Evolutionary conservation across 352 stramenopile genomes (phyloP), one percentile per base, ranked within the genome.

Genomic region (Thalassiosira delicatula): DNA sequence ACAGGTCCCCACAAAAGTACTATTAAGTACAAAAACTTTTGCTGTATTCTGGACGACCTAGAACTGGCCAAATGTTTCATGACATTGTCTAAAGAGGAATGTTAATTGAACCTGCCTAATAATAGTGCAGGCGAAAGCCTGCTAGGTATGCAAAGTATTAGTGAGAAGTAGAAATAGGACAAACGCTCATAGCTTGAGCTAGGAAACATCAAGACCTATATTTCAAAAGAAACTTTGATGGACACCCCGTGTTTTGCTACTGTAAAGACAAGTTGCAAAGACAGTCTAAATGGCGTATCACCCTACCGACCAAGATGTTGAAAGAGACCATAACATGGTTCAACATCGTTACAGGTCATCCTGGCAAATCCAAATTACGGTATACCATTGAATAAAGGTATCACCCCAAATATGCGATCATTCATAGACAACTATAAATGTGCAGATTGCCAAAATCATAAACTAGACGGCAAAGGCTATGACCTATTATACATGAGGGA

Each of bases 321-420:
- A 40, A 21, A 21, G 27, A 65, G 19, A 65, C 27, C 3, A 46
- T 40, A 19, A 44, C 40, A 56, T 87, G 62, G 56, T 86, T 78
- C 56, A 80, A 90, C 54, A 21, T 69, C 25, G 68, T 67, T 2
- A 53, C 84, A 33, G 59, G 71, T 37, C 81, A 88, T 57, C 63
- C 72, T 54, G 73, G 72, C 11, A 32, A 72, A 21, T 59, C 51
- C 12, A n/a, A 60, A 14, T 27, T 85, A 0, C 14, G 67, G 63
- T 29, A 70, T 4, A 76, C 76, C 17, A 66, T 88, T 14, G 37
- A 37, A 12, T 27, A 54, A 33, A 37, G 71, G 0, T 80, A 73
- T 67, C 56, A 25, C 35, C 19, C 35, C 17, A 62, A 44, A 33
- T 80, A n/a, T 8, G 61, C 17, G 0, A 25, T 23, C 9, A 27